Base-by-base conservation (phyloP, 495 filamentous ascomycete species). In the Cladorrhinum samala region DNA sequence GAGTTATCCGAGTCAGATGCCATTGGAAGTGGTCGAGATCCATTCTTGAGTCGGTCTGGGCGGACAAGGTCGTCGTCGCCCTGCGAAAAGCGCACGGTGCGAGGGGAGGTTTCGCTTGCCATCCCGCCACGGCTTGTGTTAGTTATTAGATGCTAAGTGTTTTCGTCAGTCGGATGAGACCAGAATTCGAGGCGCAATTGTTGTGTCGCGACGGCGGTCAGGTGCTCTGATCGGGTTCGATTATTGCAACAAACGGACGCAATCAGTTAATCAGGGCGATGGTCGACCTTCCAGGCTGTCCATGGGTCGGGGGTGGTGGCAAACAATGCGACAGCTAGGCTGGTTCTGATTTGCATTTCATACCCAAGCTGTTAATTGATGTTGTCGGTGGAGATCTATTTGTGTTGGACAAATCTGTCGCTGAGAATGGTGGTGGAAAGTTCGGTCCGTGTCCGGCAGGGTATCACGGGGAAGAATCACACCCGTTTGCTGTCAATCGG, bases 1-100 rank as follows among this genome's bases (percentile, higher is more conserved):
- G 83, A 85, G 53, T 75, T 81, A 37, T 82, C 83, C 20, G 83
- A 86, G 62, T 87, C 85, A 51, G 63, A 81, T 57, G 68, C 76
- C 63, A 67, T 68, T 48, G 70, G 72, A 60, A 62, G 49, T 13
- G 82, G 74, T 44, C 80, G 78, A 24, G 61, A 59, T 0, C 55
- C 59, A 40, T 61, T 61, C 51, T 74, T 73, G 57, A 63, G 52
- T 49, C 61, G 69, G 14, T 76, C 69, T 24, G 64, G 45, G 23
- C 52, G 61, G 39, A 48, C 44, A 49, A 21, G 27, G 44, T 68
- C 71, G 48, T 68, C 64, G 21, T 69, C 72, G 61, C 61, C 54
- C 24, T 72, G 66, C 9, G 70, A 75, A 59, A 82, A 82, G 55
- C 78, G 76, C 54, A 80, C 75, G 50, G 67, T 63, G 49, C 77